Percentiles rank a stretch among this genome's conserved stretches.
These are phyloP conservation scores for Polyporus tsugae DNA, from an alignment of 1,284 basidiomycete species.

Conservation along the genomic window DNA sequence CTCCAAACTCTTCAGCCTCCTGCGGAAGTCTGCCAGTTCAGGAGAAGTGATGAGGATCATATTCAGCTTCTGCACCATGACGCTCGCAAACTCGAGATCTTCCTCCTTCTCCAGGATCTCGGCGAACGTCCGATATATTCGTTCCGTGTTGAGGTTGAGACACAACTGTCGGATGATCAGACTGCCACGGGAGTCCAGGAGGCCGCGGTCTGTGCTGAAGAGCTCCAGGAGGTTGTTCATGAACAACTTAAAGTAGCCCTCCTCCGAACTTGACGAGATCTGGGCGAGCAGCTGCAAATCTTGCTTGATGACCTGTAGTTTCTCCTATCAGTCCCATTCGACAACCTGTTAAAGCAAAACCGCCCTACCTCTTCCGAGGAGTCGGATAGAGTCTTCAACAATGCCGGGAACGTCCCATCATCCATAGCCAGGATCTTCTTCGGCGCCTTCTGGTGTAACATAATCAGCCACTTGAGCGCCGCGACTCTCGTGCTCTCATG, in stretches of 20 bases:
- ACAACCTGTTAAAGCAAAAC: neutral
- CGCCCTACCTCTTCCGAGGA: constrained; percentile 86
- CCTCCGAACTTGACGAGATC: constrained; percentile 94
- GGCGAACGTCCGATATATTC: constrained; percentile 95
- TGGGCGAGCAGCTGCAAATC: constrained; percentile 96
- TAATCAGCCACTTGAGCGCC: constrained; percentile 97
- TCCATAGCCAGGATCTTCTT: constrained; percentile 97
- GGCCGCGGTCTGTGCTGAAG: constrained; percentile 92
- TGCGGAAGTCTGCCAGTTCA: constrained; percentile 93
- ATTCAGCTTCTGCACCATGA: constrained; percentile 97
- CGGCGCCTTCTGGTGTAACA: constrained; percentile 98
- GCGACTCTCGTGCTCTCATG: constrained; percentile 96
- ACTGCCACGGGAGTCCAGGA: constrained; percentile 93
- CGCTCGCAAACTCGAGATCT: constrained; percentile 97
- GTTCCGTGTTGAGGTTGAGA: constrained; percentile 92
- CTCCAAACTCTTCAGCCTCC: constrained; percentile 92
- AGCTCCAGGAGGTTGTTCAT: constrained; percentile 95
- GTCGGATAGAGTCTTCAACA: constrained; percentile 96
- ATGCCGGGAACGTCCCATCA: constrained; percentile 94
- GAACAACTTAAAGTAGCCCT: constrained; percentile 94
- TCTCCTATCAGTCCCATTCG: neutral
- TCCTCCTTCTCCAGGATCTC: constrained; percentile 99
- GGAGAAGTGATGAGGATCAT: constrained; percentile 97
- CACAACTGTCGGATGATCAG: constrained; percentile 97
- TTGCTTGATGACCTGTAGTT: constrained; percentile 87